Evolutionary conservation across 306 rosid genomes (phyloP), one percentile per base, ranked within the genome.

Genomic region (Glycine soja): DNA sequence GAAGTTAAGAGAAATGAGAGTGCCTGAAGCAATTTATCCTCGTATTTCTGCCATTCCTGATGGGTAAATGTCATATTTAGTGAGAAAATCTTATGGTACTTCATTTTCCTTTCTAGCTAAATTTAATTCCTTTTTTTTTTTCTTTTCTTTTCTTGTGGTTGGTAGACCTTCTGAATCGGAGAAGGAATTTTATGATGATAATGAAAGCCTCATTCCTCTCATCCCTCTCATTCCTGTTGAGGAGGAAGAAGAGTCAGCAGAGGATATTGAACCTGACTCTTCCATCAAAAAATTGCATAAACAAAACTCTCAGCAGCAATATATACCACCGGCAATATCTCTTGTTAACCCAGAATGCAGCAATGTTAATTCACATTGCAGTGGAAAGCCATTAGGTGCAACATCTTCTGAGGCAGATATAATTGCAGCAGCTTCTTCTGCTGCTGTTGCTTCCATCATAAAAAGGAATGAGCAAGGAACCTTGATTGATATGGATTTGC

Each of bases 21-120:
- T 85, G 75, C 91, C 91, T 7, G 97, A 90, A 88, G 92, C 92
- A 15, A 71, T 86, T 52, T 92, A 92, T 85, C 97, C 98, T 16
- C 84, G 91, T 53, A 52, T 32, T 32, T 91, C 94, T 65, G 67
- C 89, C 36, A 88, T 92, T 80, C 97, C 98, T 63, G 77, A 90
- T 0, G 81, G 90, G 98, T 94, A 77, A 63, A 64, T 45, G 48
- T 24, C 75, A 45, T 56, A 38, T 53, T 81, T 6, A 66, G 34
- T 71, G 47, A 63, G 48, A 74, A 78, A 52, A 11, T 48, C 6
- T 14, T 11, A 58, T 70, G 36, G 30, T 42, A n/a, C 54, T 70
- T 24, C 15, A 42, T 77, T 47, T 64, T 2, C 74, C 16, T 36
- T 19, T 50, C 76, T 12, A 66, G 57, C 52, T 67, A 81, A 80